Conservation (phyloP, 352 stramenopile genomes). For the Pythium utonaiense region DNA sequence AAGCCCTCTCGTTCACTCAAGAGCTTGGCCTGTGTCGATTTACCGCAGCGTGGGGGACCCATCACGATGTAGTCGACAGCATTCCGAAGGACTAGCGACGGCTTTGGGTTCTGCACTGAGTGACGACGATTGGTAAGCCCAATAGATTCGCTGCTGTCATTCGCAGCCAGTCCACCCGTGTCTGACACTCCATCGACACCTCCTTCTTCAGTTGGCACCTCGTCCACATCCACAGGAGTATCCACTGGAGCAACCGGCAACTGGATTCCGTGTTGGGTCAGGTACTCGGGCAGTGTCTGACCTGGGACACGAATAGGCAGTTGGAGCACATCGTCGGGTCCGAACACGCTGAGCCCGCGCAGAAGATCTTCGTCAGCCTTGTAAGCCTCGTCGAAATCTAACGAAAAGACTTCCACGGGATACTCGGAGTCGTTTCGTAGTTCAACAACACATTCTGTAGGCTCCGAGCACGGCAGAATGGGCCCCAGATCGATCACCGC, state of each 20-base stretch:
- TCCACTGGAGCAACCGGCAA: not conserved
- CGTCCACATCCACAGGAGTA: not conserved
- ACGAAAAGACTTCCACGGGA: conserved; percentile 87
- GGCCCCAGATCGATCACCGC: conserved; percentile 81
- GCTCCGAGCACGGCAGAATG: conserved; percentile 71
- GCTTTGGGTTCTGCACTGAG: not conserved
- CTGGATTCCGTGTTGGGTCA: conserved; percentile 43
- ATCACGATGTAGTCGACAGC: conserved; percentile 81
- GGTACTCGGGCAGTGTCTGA: conserved; percentile 51
- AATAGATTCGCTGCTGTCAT: not conserved
- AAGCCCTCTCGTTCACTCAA: conserved; percentile 75
- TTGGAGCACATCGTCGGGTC: conserved; percentile 60
- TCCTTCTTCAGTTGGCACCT: not conserved
- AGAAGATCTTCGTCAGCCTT: conserved; percentile 86
- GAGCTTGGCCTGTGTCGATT: conserved; percentile 71
- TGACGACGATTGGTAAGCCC: not conserved
- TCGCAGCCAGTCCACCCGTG: not conserved
- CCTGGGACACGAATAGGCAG: conserved; percentile 71
- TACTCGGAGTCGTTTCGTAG: conserved; percentile 89
- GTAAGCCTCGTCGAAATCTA: conserved; percentile 87
- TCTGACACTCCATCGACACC: no score
- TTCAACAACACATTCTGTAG: conserved; percentile 49
- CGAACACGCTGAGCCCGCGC: conserved; percentile 48
- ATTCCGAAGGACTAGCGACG: conserved; percentile 31
- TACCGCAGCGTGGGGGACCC: conserved; percentile 71